Conservation (phyloP, 2,329 filamentous ascomycete species). For the Neospermospora avenae region DNA sequence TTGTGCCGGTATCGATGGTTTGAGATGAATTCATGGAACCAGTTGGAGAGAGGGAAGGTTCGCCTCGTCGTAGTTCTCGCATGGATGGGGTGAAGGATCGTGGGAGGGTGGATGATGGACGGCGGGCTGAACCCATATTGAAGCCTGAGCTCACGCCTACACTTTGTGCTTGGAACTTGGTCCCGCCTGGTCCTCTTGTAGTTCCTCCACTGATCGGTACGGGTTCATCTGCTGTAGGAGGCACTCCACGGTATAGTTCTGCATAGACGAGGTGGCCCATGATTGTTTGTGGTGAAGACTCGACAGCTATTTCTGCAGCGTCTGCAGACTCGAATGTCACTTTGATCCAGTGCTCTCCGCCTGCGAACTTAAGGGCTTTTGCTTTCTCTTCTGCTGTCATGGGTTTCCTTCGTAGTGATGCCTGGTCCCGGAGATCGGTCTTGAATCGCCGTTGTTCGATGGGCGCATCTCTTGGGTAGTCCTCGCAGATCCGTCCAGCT, state of each 20-base stretch:
- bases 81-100: conserved; percentile 30
- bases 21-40: conserved; percentile 42
- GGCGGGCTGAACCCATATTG: conserved; percentile 9
- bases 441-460: conserved; percentile 67
- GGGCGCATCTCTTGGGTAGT: conserved; percentile 85
- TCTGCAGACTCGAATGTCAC: conserved; percentile 74
- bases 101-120: conserved; percentile 25
- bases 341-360: conserved; percentile 90
- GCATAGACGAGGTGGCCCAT: conserved; percentile 69
- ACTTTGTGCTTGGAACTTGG: conserved; percentile 10
- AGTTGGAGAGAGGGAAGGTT: conserved; percentile 30
- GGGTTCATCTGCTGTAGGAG: conserved; percentile 61
- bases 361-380: conserved; percentile 77
- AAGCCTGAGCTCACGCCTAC: conserved; percentile 17
- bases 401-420: conserved; percentile 61
- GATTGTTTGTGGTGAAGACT: conserved; percentile 68
- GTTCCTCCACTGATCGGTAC: conserved; percentile 41
- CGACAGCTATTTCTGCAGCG: conserved; percentile 66
- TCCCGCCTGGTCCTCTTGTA: conserved; percentile 11
- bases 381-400: conserved; percentile 70
- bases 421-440: conserved; percentile 69
- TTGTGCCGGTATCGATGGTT: conserved; percentile 56
- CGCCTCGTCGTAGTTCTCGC: conserved; percentile 30
- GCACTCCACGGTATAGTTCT: conserved; percentile 64
- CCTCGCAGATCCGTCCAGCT: conserved; percentile 84